These are phyloP conservation scores for Phytopythium helicoides DNA, from an alignment of 352 stramenopile species.

Conservation along the genomic window DNA sequence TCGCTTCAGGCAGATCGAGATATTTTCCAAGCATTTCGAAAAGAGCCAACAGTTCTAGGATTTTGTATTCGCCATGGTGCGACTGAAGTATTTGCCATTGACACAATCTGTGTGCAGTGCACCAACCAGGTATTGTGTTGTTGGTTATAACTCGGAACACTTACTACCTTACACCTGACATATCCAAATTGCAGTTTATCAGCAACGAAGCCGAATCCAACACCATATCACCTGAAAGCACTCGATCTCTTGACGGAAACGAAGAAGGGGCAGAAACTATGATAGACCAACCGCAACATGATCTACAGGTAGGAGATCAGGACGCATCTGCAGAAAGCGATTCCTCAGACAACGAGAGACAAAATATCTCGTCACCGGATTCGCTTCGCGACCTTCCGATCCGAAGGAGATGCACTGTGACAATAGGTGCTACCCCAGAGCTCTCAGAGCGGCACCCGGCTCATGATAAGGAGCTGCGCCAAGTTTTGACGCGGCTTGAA, in stretches of 20 bases:
- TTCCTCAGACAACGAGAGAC: too few species aligned
- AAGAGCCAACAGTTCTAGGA: slow-evolving; percentile 34
- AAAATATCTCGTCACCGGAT: not conserved
- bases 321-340: too few species aligned
- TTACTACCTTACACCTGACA: too few species aligned
- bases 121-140: slow-evolving; percentile 37
- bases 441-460: not conserved
- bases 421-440: not conserved
- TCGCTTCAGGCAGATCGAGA: slow-evolving; percentile 28
- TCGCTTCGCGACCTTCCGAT: not conserved
- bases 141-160: too few species aligned
- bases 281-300: too few species aligned
- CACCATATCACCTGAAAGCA: too few species aligned
- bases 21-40: slow-evolving; percentile 21
- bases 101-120: slow-evolving; percentile 51
- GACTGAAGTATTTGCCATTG: slow-evolving; percentile 31
- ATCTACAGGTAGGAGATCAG: too few species aligned
- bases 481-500: slow-evolving; percentile 37
- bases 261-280: too few species aligned
- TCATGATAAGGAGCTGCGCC: slow-evolving; percentile 13
- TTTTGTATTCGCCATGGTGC: slow-evolving; percentile 66
- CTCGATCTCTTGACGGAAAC: too few species aligned
- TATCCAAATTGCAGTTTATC: too few species aligned
- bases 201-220: too few species aligned
- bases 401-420: not conserved